These are phyloP conservation scores for Cystoderma amianthinum DNA, from an alignment of 768 basidiomycete genomes.

Conservation along the genomic window DNA sequence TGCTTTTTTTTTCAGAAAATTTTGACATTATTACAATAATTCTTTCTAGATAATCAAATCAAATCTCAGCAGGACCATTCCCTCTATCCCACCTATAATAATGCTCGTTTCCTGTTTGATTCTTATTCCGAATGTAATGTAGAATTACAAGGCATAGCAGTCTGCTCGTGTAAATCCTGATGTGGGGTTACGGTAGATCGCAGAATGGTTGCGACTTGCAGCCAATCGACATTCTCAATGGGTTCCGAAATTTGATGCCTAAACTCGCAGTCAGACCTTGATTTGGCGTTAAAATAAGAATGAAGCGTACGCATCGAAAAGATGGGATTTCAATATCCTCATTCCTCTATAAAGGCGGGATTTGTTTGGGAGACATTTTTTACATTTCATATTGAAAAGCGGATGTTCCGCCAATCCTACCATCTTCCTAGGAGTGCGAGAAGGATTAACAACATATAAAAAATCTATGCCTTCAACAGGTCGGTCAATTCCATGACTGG, in stretches of 20 bases:
- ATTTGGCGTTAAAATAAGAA: not conserved
- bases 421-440: not conserved
- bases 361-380: not conserved
- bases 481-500: not conserved
- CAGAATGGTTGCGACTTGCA: not conserved
- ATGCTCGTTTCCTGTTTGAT: no score
- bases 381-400: not conserved
- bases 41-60: no score
- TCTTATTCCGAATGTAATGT: no score
- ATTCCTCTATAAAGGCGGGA: not conserved
- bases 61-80: no score
- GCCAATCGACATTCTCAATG: not conserved
- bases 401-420: not conserved
- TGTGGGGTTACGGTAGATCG: no score
- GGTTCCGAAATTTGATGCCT: conserved; percentile 4
- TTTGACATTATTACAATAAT: no score
- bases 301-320: not conserved
- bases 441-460: not conserved
- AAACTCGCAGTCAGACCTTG: not conserved
- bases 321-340: not conserved
- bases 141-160: no score
- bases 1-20: no score
- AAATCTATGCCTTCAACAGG: not conserved
- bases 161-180: no score
- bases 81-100: no score